Percentiles rank a stretch among this genome's conserved stretches.
Conservation (phyloP, 75 land plant species). For the Pinus taeda region DNA sequence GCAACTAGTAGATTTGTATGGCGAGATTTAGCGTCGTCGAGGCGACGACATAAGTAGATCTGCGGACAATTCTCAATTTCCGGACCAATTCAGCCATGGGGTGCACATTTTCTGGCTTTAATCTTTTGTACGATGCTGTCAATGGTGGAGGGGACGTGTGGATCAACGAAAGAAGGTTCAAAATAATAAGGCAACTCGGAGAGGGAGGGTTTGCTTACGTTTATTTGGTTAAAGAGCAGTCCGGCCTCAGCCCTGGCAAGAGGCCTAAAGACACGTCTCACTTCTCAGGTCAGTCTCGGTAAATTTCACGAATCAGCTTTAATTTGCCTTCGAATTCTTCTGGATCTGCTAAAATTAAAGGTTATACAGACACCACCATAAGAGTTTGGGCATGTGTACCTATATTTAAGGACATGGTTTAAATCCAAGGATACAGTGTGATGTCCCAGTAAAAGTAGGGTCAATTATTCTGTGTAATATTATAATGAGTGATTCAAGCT, state of each 20-base stretch:
- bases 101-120: constrained; percentile 85
- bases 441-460: no score
- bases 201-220: constrained; percentile 95
- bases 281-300: constrained; percentile 41
- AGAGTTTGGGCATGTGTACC: no score
- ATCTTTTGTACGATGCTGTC: constrained; percentile 75
- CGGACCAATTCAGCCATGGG: constrained; percentile 49
- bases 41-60: no score
- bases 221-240: constrained; percentile 70
- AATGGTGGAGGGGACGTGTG: constrained; percentile 88
- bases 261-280: constrained; percentile 48
- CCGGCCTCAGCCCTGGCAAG: constrained; percentile 21
- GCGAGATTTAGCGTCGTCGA: no score
- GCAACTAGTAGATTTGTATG: no score
- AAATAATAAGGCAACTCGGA: constrained; percentile 78
- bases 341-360: not conserved
- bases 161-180: constrained; percentile 86
- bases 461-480: no score
- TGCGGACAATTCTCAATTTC: no score
- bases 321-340: not conserved
- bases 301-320: no score
- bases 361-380: not conserved
- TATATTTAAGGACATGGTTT: no score
- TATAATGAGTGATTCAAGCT: no score
- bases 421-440: no score